Evolutionary conservation across 345 rosid species (phyloP).

Genomic region (Rhodomyrtus tomentosa): DNA sequence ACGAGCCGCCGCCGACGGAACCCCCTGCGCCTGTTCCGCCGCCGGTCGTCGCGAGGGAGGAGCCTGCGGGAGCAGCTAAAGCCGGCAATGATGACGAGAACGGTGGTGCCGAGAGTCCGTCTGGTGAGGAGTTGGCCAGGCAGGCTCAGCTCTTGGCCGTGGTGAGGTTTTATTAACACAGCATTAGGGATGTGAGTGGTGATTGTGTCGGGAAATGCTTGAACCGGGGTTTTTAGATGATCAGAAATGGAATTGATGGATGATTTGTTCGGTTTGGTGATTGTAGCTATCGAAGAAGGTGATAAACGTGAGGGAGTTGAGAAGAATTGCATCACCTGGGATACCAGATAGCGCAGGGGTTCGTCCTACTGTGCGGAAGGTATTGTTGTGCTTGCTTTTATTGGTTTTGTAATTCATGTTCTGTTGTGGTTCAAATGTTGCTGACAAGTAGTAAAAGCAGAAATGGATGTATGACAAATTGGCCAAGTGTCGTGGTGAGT

Average conservation of each 20-base stretch:
- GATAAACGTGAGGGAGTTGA: slow-evolving; percentile 63
- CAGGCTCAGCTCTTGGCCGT: slow-evolving; percentile 71
- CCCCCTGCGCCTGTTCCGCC: slow-evolving; percentile 17
- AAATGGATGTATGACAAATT: not conserved
- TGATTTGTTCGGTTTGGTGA: not conserved
- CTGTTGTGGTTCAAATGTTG: not conserved
- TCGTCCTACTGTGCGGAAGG: slow-evolving; percentile 93
- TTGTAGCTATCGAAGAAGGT: slow-evolving; percentile 73
- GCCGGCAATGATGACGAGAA: slow-evolving; percentile 13
- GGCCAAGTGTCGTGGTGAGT: not conserved
- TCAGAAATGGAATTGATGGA: not conserved
- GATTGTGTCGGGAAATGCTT: not conserved
- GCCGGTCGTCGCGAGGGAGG: not conserved
- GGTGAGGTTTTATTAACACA: slow-evolving; percentile 20
- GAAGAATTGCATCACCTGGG: slow-evolving; percentile 72
- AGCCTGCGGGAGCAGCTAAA: not conserved
- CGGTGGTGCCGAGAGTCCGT: slow-evolving; percentile 19
- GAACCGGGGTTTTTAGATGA: not conserved
- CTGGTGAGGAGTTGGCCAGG: slow-evolving; percentile 58
- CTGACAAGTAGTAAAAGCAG: not conserved
- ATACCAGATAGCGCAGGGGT: slow-evolving; percentile 78
- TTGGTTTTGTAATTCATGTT: not conserved
- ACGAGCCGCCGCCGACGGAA: slow-evolving; percentile 11
- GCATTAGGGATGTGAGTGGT: not conserved
- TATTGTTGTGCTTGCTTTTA: not conserved